phyloP scores from a whole-genome alignment of 306 rosid genomes.

The Pyrus bretschneideri region DNA sequence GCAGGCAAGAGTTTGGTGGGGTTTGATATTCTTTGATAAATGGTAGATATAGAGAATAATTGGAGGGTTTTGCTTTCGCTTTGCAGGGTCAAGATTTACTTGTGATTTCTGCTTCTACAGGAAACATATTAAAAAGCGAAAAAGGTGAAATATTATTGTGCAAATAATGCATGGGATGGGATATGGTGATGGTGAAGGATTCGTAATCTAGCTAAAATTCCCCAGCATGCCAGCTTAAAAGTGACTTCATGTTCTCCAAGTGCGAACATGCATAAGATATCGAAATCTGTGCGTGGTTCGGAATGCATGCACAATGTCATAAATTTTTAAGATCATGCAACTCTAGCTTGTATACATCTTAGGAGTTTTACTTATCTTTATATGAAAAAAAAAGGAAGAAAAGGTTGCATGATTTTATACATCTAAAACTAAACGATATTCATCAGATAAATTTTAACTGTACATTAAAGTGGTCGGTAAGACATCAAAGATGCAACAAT shows the following conservation, averaged over 20 bases:
- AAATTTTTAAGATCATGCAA: background rate
- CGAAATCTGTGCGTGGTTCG: conserved; percentile 1
- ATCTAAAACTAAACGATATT: too few species aligned
- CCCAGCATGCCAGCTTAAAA: conserved; percentile 26
- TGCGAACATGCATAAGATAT: background rate
- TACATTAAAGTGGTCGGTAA: too few species aligned
- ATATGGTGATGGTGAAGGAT: background rate
- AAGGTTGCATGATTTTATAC: too few species aligned
- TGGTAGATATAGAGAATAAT: conserved; percentile 17
- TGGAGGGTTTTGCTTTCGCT: conserved; percentile 15
- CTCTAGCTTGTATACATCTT: background rate
- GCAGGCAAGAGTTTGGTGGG: conserved; percentile 9
- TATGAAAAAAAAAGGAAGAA: background rate
- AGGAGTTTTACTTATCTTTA: background rate
- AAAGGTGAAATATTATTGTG: background rate
- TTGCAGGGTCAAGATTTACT: conserved; percentile 6
- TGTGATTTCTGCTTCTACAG: background rate
- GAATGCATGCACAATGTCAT: background rate
- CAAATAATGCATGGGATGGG: background rate
- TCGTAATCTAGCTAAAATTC: conserved; percentile 4
- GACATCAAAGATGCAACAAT: too few species aligned
- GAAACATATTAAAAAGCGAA: background rate
- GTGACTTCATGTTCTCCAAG: conserved; percentile 5
- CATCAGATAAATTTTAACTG: too few species aligned
- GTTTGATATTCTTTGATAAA: background rate